A percentile compares a stretch with the other conserved stretches of the same genome.
These are phyloP conservation scores for Nicotiana tabacum DNA, from an alignment of 257 asterid genomes.

Conservation along the genomic window DNA sequence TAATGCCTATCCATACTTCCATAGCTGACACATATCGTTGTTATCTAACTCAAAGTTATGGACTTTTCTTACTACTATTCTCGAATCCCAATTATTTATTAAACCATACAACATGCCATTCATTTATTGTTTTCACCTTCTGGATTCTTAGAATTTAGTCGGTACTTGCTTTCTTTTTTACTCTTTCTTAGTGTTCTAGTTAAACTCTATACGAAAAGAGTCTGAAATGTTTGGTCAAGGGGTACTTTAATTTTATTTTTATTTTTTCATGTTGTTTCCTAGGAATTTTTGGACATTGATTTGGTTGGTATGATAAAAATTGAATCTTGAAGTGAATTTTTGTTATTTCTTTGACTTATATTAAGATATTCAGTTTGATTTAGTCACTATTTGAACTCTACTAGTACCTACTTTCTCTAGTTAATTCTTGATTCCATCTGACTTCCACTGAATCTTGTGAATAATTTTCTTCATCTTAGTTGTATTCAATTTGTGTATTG, in stretches of 20 bases:
- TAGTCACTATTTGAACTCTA: constrained; percentile 7
- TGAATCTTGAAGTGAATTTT: constrained; percentile 10
- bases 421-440: background rate
- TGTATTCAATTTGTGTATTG: background rate
- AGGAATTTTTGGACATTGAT: constrained; percentile 16
- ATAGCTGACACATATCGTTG: background rate
- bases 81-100: background rate
- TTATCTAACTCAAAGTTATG: constrained; percentile 4
- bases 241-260: too few species aligned
- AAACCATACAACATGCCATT: background rate
- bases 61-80: background rate
- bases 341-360: background rate
- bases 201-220: background rate
- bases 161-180: too few species aligned
- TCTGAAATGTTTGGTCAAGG: background rate
- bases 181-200: too few species aligned
- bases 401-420: background rate
- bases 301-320: constrained; percentile 1
- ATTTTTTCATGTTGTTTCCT: background rate
- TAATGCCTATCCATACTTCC: background rate
- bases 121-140: background rate
- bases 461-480: background rate
- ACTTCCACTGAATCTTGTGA: background rate
- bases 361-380: constrained; percentile 8
- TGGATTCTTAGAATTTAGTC: too few species aligned